Percentiles rank a stretch among this genome's conserved stretches.
These are phyloP conservation scores for Themeda triandra DNA, from an alignment of 176 grass and related monocot species.

Conservation along the genomic window DNA sequence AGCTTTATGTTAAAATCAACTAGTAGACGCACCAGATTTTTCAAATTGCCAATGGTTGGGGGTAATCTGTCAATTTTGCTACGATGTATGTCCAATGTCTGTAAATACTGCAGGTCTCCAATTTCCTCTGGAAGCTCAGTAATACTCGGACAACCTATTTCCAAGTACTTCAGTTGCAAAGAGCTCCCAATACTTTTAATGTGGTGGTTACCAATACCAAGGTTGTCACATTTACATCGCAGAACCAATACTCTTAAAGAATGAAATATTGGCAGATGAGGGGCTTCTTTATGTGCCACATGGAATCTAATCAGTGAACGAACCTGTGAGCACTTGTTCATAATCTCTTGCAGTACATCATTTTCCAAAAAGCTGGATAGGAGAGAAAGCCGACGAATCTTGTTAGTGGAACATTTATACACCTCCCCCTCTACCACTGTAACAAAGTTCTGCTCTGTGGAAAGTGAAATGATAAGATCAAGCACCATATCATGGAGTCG, in stretches of 20 bases:
- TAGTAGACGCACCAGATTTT: not conserved
- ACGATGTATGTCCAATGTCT: not conserved
- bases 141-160: not conserved
- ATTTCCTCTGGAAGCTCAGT: not conserved
- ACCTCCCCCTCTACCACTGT: not conserved
- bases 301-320: not conserved
- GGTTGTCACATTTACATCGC: not conserved
- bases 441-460: not conserved
- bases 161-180: not conserved
- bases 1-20: not conserved
- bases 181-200: not conserved
- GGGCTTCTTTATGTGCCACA: not conserved
- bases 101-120: not conserved
- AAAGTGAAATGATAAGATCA: constrained; percentile 11
- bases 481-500: constrained; percentile 11
- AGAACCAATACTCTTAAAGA: constrained; percentile 12
- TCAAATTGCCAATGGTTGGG: not conserved
- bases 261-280: not conserved
- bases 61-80: not conserved
- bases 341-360: not conserved
- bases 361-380: not conserved
- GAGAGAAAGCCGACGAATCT: constrained; percentile 12
- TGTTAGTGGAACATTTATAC: not conserved
- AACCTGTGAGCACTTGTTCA: not conserved
- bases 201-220: not conserved